phyloP scores from a whole-genome alignment of 441 rosid genomes.

The Metrosideros polymorpha region DNA sequence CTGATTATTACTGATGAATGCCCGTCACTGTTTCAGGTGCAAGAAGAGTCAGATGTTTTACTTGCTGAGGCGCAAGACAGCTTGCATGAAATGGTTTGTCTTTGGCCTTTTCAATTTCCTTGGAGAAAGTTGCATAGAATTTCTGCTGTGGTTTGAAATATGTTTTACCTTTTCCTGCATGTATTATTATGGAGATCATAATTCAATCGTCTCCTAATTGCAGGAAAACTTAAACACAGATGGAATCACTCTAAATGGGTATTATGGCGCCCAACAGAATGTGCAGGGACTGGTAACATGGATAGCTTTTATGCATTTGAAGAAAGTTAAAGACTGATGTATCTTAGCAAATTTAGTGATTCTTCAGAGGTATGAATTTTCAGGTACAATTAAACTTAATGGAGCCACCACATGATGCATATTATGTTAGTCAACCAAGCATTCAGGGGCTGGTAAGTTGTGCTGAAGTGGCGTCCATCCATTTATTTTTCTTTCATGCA shows the following conservation, averaged over 20 bases:
- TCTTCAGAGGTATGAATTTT: not conserved
- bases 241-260: constrained; percentile 33
- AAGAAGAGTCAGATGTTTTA: constrained; percentile 4
- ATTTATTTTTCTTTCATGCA: not conserved
- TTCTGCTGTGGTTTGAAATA: not conserved
- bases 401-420: constrained; percentile 64
- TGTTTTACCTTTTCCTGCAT: not conserved
- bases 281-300: constrained; percentile 50
- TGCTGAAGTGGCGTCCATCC: not conserved
- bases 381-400: constrained; percentile 48
- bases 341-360: not conserved
- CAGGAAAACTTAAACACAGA: constrained; percentile 41
- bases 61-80: not conserved
- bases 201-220: constrained; percentile 3
- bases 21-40: not conserved
- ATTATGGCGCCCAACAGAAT: constrained; percentile 45
- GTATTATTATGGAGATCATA: not conserved
- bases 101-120: not conserved
- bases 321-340: not conserved
- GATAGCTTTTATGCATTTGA: not conserved
- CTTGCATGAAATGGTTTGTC: constrained; percentile 2
- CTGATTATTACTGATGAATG: not conserved
- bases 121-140: not conserved
- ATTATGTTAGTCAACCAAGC: constrained; percentile 41
- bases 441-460: constrained; percentile 43